phyloP scores from a whole-genome alignment of 352 stramenopile species.

The Phytophthora sp. region DNA sequence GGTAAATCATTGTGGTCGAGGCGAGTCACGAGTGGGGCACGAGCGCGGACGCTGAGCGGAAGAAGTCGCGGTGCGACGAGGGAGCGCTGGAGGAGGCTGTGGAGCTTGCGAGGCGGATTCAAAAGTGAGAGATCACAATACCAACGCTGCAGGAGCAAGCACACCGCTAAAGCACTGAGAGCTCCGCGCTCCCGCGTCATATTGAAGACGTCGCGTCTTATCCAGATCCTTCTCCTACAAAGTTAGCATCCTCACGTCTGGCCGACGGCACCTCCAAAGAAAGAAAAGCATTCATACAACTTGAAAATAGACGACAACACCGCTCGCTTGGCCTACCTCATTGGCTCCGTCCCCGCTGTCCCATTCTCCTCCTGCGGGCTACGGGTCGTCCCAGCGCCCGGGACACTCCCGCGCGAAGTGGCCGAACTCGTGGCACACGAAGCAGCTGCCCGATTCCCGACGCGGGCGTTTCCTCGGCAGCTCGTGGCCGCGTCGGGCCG shows the following conservation, averaged over 20 bases:
- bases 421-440: conserved; percentile 18
- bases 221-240: conserved; percentile 15
- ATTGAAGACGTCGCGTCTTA: conserved; percentile 27
- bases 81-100: conserved; percentile 21
- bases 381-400: conserved; percentile 18
- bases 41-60: conserved; percentile 27
- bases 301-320: conserved; percentile 12
- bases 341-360: background rate
- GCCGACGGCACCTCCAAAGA: background rate
- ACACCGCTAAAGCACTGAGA: conserved; percentile 7
- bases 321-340: conserved; percentile 6
- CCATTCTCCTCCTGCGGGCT: background rate
- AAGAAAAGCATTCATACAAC: conserved; percentile 15
- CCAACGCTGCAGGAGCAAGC: background rate
- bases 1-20: conserved; percentile 59
- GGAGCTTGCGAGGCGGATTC: conserved; percentile 33
- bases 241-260: conserved; percentile 20
- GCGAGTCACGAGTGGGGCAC: conserved; percentile 21
- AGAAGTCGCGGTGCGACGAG: conserved; percentile 15
- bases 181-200: conserved; percentile 12
- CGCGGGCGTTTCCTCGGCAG: conserved; percentile 21
- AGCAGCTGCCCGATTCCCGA: conserved; percentile 17
- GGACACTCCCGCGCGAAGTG: conserved; percentile 37
- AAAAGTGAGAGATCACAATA: conserved; percentile 22
- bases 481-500: background rate